phyloP scores from a whole-genome alignment of 768 basidiomycete species.

The Hericium rajendrae region DNA sequence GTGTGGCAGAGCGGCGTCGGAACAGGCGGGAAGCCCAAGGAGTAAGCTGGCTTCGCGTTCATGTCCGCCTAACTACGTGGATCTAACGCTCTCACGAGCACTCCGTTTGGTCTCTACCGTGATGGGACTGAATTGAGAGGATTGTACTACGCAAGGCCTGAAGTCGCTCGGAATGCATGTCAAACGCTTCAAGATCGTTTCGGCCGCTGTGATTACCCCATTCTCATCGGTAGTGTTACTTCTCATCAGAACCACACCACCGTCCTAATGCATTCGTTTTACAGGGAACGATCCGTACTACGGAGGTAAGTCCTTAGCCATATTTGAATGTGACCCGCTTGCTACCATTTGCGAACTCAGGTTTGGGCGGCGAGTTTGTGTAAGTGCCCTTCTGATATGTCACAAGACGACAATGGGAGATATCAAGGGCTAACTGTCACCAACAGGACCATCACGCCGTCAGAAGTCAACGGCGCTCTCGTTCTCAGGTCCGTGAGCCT shows the following conservation, averaged over 20 bases:
- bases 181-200: slow-evolving; percentile 41
- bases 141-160: slow-evolving; percentile 59
- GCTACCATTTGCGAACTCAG: slow-evolving; percentile 23
- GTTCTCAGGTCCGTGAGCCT: slow-evolving; percentile 41
- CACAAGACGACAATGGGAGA: background rate
- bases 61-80: background rate
- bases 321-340: background rate
- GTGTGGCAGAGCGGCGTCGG: slow-evolving; percentile 58
- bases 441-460: slow-evolving; percentile 64
- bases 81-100: slow-evolving; percentile 30
- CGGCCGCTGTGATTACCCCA: slow-evolving; percentile 55
- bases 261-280: background rate
- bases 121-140: slow-evolving; percentile 70
- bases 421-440: background rate
- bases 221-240: slow-evolving; percentile 46
- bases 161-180: slow-evolving; percentile 63
- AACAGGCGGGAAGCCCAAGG: slow-evolving; percentile 53
- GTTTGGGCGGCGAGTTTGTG: slow-evolving; percentile 74
- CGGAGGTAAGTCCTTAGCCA: slow-evolving; percentile 41
- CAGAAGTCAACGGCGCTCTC: slow-evolving; percentile 60
- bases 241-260: background rate
- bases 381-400: slow-evolving; percentile 24
- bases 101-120: slow-evolving; percentile 66
- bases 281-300: slow-evolving; percentile 74
- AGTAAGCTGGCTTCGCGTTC: slow-evolving; percentile 29